phyloP scores from a whole-genome alignment of 495 filamentous ascomycete genomes.

The Venustampulla echinocandica region DNA sequence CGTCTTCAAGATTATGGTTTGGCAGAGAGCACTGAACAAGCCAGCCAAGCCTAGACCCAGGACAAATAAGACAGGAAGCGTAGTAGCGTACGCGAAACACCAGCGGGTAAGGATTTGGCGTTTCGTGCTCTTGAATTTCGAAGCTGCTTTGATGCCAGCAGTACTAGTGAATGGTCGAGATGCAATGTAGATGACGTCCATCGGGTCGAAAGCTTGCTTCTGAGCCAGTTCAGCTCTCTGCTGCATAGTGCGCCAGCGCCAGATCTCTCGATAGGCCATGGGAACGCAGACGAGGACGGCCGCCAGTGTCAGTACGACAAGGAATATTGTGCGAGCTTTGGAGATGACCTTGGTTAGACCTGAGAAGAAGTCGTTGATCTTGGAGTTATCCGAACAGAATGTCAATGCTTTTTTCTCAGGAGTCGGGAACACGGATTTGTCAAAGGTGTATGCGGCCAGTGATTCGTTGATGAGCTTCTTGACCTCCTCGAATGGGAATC shows the following conservation, averaged over 20 bases:
- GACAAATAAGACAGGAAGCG: slow-evolving; percentile 76
- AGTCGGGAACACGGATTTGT: slow-evolving; percentile 66
- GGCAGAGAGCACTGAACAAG: slow-evolving; percentile 74
- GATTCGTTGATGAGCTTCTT: slow-evolving; percentile 59
- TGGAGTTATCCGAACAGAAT: slow-evolving; percentile 81
- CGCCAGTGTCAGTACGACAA: slow-evolving; percentile 57
- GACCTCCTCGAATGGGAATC: slow-evolving; percentile 67
- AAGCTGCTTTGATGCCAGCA: slow-evolving; percentile 64
- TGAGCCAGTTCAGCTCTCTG: slow-evolving; percentile 57
- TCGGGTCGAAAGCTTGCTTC: slow-evolving; percentile 57
- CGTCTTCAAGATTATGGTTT: slow-evolving; percentile 65
- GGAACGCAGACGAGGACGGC: slow-evolving; percentile 66
- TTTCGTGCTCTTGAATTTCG: slow-evolving; percentile 55
- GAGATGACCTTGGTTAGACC: slow-evolving; percentile 49
- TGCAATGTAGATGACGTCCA: slow-evolving; percentile 84
- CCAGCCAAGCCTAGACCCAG: slow-evolving; percentile 80
- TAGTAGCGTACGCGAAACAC: slow-evolving; percentile 80
- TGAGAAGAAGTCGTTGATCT: slow-evolving; percentile 81
- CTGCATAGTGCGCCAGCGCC: slow-evolving; percentile 65
- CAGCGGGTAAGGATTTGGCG: slow-evolving; percentile 68
- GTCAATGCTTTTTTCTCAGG: slow-evolving; percentile 70
- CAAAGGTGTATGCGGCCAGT: slow-evolving; percentile 64
- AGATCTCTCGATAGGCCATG: slow-evolving; percentile 72
- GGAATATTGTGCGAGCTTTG: slow-evolving; percentile 62
- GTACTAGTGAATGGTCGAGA: slow-evolving; percentile 68